Percentiles rank a stretch among this genome's conserved stretches.
Conservation (phyloP, 345 rosid genomes). For the Eucalyptus albens region DNA sequence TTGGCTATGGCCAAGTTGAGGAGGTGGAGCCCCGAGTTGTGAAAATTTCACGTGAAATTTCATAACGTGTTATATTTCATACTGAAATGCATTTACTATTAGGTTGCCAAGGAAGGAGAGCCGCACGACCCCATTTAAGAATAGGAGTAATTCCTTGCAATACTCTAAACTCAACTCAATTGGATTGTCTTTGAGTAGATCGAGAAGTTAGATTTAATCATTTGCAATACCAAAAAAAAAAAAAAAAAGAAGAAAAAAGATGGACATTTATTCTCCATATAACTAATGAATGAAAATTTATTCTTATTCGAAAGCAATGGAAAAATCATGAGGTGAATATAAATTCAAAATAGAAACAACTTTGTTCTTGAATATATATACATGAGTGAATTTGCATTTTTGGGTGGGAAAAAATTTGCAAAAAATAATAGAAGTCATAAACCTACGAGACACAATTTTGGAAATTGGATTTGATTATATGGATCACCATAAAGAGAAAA, state of each 20-base stretch:
- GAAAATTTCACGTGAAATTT: background rate
- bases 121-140: background rate
- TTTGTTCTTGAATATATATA: background rate
- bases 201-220: background rate
- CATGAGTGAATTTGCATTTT: background rate
- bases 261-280: background rate
- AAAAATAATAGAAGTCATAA: background rate
- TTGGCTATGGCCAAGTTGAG: background rate
- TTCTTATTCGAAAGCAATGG: background rate
- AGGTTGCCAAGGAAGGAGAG: background rate
- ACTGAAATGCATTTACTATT: background rate
- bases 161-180: background rate
- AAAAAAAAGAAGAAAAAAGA: background rate
- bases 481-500: background rate
- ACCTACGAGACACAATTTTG: background rate
- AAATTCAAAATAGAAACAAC: background rate
- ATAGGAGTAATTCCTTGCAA: background rate
- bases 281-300: background rate
- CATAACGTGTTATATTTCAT: background rate
- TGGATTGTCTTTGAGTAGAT: background rate
- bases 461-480: background rate
- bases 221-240: background rate
- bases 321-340: background rate
- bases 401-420: fast-evolving
- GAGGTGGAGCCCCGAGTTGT: background rate